phyloP scores from a whole-genome alignment of 805 yeast species.

The Candida methanosorbosa region DNA sequence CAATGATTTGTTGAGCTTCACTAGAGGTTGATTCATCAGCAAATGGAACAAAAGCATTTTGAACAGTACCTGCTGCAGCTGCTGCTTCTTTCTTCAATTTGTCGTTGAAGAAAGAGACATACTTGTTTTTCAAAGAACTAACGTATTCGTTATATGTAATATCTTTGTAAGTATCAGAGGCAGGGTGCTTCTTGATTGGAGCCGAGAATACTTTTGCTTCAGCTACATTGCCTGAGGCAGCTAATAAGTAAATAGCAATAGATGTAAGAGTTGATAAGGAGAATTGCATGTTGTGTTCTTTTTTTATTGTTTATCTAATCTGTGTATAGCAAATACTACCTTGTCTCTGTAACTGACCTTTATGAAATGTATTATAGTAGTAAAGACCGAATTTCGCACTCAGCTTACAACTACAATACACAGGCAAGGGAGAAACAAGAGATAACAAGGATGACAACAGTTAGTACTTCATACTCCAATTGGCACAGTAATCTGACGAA shows the following conservation, averaged over 20 bases:
- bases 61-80: too few species aligned
- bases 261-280: constrained; percentile 32
- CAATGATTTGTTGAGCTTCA: constrained; percentile 4
- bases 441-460: too few species aligned
- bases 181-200: constrained; percentile 37
- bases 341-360: too few species aligned
- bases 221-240: constrained; percentile 8
- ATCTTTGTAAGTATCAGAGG: constrained; percentile 37
- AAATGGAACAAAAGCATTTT: constrained; percentile 34
- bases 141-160: constrained; percentile 38
- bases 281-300: constrained; percentile 17
- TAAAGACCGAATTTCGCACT: too few species aligned
- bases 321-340: too few species aligned
- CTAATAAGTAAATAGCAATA: constrained; percentile 30
- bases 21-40: constrained; percentile 13
- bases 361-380: too few species aligned
- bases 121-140: constrained; percentile 39
- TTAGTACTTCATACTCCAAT: too few species aligned
- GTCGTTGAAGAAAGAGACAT: constrained; percentile 29
- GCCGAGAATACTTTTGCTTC: constrained; percentile 41
- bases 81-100: constrained; percentile 26
- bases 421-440: too few species aligned
- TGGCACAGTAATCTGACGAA: too few species aligned
- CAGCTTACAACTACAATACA: too few species aligned
- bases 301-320: too few species aligned